Base-by-base conservation (phyloP, 176 grass and related monocot genomes). In the Aegilops tauschii region DNA sequence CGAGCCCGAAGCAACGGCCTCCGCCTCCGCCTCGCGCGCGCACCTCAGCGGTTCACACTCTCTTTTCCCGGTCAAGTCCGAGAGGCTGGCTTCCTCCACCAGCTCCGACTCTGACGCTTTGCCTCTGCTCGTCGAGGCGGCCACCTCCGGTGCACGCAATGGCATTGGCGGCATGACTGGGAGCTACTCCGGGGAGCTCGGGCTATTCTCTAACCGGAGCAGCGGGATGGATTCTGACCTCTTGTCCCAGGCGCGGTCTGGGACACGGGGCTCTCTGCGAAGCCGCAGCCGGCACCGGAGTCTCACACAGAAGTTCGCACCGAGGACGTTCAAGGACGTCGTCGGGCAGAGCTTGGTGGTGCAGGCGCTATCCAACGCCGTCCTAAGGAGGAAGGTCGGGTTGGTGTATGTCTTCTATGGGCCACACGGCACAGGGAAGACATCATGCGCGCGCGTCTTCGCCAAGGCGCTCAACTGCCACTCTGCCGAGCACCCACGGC, bases 401-500 rank as follows among this genome's bases (percentile, higher is more conserved):
- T 36, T 91, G 65, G 84, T 94, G 27, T 95, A 95, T 36, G 88
- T 95, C 58, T 94, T 98, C 82, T 90, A 98, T n/a, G 96, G 96
- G 52, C 82, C 93, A 67, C 90, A 92, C 36, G 96, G 96, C 3
- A 98, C 93, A 3, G 96, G 96, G 23, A 98, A 98, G 85, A 95
- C 96, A 8, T 98, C 96, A 0, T 92, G 89, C 61, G 96, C 93
- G 0, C 89, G 91, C 4, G 88, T 95, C 58, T 95, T 98, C 29
- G 92, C 96, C 80, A 95, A 94, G 84, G 88, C 93, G 23, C 93
- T 98, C 70, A 95, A 94, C 82, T 98, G 96, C 86, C 90, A 73
- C 63, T 95, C 96, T 29, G 54, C 70, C 29, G 89, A 86, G 52
- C 82, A 89, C 50, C 77, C 76, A 9, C 93, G 86, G 82, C 96